Percentiles rank a stretch among this genome's conserved stretches.
These are phyloP conservation scores for Epichloe sylvatica DNA, from an alignment of 2,329 filamentous ascomycete genomes.

Conservation along the genomic window DNA sequence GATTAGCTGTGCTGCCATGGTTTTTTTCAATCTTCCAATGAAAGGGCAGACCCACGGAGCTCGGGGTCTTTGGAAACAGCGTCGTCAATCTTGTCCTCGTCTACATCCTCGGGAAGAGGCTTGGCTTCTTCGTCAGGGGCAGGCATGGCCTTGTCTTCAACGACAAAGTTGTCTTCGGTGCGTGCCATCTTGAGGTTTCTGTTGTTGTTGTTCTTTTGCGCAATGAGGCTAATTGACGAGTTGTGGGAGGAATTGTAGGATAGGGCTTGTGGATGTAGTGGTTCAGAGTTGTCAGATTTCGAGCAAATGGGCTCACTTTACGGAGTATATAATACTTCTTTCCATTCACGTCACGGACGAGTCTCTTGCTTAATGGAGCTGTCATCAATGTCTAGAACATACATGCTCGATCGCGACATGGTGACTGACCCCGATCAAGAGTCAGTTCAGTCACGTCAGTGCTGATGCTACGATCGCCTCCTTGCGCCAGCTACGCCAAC, in stretches of 20 bases:
- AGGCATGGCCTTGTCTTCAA: not conserved
- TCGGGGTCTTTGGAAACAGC: conserved; percentile 2
- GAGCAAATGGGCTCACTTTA: no score
- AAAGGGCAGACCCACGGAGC: not conserved
- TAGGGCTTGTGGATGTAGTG: no score
- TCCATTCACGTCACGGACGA: no score
- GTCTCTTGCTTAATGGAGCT: not conserved
- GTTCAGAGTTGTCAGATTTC: no score
- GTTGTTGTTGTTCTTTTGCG: not conserved
- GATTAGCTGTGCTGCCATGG: not conserved
- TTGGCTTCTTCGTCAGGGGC: conserved; percentile 1
- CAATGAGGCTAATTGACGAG: not conserved
- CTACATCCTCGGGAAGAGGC: conserved; percentile 3
- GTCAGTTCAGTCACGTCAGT: not conserved
- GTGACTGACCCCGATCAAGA: not conserved
- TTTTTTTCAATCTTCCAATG: no score
- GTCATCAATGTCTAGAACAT: not conserved
- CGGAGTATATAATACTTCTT: no score
- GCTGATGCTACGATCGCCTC: not conserved
- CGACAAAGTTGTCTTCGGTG: conserved; percentile 1
- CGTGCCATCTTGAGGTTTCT: not conserved
- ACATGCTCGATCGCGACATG: not conserved
- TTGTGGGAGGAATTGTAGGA: no score
- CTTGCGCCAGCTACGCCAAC: not conserved
- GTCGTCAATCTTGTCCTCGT: conserved; percentile 1